phyloP scores from a whole-genome alignment of 768 basidiomycete genomes.

The Chalciporus piperatus region DNA sequence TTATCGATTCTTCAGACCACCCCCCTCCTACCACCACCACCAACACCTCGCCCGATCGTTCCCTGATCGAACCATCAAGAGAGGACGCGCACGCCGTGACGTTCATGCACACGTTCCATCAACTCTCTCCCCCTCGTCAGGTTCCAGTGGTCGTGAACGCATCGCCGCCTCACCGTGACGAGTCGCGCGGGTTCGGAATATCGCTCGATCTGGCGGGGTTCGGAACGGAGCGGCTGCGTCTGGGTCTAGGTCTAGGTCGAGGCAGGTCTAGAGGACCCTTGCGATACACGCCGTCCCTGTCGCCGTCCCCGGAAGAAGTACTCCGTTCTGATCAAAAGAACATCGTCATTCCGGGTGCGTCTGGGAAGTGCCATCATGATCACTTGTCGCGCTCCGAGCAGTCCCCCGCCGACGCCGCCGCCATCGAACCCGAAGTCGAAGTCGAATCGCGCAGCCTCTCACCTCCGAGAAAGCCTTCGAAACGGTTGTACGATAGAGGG shows the following conservation, averaged over 20 bases:
- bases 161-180: neutral
- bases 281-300: neutral
- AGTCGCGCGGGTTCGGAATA: neutral
- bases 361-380: neutral
- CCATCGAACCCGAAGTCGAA: neutral
- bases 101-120: neutral
- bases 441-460: neutral
- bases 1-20: too few species aligned
- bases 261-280: neutral
- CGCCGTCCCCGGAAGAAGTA: neutral
- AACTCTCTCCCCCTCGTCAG: too few species aligned
- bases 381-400: neutral
- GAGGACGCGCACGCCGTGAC: too few species aligned
- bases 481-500: constrained; percentile 5
- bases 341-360: neutral
- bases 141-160: constrained; percentile 4
- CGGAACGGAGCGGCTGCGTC: neutral
- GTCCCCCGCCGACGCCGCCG: too few species aligned
- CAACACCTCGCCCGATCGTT: neutral
- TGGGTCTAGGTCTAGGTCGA: neutral
- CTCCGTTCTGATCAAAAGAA: neutral
- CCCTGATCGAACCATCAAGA: too few species aligned
- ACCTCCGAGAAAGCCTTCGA: neutral
- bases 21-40: neutral
- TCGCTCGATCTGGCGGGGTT: neutral